phyloP scores from a whole-genome alignment of 129 eudicot genomes.

The Solidago caesia region DNA sequence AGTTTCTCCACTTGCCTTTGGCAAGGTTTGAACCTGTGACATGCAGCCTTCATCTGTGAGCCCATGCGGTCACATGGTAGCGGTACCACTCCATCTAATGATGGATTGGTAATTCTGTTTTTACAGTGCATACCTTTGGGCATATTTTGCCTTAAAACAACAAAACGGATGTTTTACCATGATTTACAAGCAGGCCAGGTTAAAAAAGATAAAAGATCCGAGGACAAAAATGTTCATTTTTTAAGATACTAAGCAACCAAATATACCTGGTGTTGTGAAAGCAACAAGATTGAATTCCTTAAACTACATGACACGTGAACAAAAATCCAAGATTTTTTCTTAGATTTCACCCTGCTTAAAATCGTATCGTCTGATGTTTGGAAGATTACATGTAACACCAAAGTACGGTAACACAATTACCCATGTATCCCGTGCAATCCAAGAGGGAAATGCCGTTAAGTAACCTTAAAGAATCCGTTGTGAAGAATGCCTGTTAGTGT shows the following conservation, averaged over 20 bases:
- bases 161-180: neutral
- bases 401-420: constrained; percentile 8
- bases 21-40: too few relatives aligned
- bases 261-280: constrained; percentile 6
- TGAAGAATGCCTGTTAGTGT: too few relatives aligned
- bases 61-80: too few relatives aligned
- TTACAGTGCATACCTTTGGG: neutral
- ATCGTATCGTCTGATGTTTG: constrained; percentile 5
- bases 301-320: neutral
- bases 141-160: neutral
- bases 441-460: neutral
- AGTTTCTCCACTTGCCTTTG: too few relatives aligned
- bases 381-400: constrained; percentile 14
- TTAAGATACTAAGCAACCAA: constrained; percentile 25
- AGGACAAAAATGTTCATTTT: neutral
- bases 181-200: neutral
- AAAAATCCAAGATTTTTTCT: constrained; percentile 23
- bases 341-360: neutral
- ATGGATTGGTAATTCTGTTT: neutral
- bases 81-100: too few relatives aligned
- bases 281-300: constrained; percentile 14
- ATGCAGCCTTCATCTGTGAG: too few relatives aligned
- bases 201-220: neutral
- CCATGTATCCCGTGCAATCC: constrained; percentile 12
- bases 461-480: neutral